A percentile compares a stretch with the other conserved stretches of the same genome.
Evolutionary conservation across 768 basidiomycete species (phyloP).

Genomic region (Termitomyces sp.): DNA sequence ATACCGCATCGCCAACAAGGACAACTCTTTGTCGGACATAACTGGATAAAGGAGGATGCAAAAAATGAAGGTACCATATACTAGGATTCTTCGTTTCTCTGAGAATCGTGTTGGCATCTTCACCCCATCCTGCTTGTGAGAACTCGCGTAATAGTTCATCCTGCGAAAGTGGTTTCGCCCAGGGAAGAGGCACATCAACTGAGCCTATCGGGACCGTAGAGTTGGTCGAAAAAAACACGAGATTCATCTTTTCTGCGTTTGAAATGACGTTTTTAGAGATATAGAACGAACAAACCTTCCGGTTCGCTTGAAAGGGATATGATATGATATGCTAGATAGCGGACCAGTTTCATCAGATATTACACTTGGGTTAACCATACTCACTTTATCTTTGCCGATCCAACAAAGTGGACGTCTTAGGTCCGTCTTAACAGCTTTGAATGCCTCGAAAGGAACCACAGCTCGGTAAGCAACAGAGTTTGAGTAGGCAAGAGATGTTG

Average conservation of each 20-base stretch:
- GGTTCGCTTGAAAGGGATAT: constrained; percentile 39
- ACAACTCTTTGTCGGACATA: constrained; percentile 40
- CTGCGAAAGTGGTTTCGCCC: constrained; percentile 35
- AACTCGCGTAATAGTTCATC: constrained; percentile 38
- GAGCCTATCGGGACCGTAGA: constrained; percentile 21
- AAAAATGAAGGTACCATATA: constrained; percentile 47
- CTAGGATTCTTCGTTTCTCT: constrained; percentile 37
- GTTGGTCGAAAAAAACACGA: constrained; percentile 38
- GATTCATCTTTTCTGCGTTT: constrained; percentile 30
- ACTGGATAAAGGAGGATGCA: constrained; percentile 40
- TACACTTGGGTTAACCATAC: not conserved
- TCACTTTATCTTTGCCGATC: constrained; percentile 41
- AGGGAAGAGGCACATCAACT: constrained; percentile 25
- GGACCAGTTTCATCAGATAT: not conserved
- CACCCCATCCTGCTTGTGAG: constrained; percentile 35
- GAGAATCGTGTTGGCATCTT: constrained; percentile 34
- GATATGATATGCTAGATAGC: constrained; percentile 43
- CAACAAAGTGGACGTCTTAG: constrained; percentile 35
- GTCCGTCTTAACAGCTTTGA: constrained; percentile 33
- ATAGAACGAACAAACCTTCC: constrained; percentile 28
- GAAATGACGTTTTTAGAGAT: not conserved
- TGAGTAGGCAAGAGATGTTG: constrained; percentile 32
- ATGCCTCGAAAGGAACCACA: constrained; percentile 32
- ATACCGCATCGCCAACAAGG: constrained; percentile 48
- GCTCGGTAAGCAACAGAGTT: constrained; percentile 46